Evolutionary conservation across 495 filamentous ascomycete genomes (phyloP).

Genomic region (Xylaria venustula): DNA sequence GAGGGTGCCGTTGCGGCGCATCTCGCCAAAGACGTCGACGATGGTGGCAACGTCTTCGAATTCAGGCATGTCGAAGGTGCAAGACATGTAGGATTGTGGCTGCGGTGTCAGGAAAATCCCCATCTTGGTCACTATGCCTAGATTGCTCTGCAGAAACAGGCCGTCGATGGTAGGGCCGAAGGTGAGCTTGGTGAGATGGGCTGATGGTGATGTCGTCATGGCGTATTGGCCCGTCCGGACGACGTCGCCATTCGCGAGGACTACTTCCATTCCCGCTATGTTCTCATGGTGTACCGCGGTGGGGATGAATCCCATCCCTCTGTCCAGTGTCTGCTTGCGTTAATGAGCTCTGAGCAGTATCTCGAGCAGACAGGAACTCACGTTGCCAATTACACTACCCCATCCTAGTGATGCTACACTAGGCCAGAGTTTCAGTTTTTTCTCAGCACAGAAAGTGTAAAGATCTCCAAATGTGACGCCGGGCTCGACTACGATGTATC

Average conservation of each 20-base stretch:
- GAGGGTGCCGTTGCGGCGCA: conserved; percentile 38
- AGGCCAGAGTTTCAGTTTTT: conserved; percentile 53
- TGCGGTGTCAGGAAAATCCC: conserved; percentile 46
- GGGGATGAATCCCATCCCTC: conserved; percentile 45
- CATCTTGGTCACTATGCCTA: conserved; percentile 51
- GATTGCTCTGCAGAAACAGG: conserved; percentile 49
- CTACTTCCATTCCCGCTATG: conserved; percentile 49
- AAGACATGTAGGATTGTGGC: conserved; percentile 50
- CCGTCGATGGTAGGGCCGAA: conserved; percentile 50
- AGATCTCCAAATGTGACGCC: conserved; percentile 56
- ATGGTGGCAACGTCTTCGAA: conserved; percentile 46
- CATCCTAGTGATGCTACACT: conserved; percentile 57
- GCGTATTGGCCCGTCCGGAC: conserved; percentile 52
- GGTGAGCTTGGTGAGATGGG: conserved; percentile 46
- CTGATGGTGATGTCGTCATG: conserved; percentile 39
- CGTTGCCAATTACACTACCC: conserved; percentile 57
- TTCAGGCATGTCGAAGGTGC: conserved; percentile 46
- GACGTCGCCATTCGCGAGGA: conserved; percentile 47
- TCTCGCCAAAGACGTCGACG: conserved; percentile 38
- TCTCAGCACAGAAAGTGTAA: conserved; percentile 48
- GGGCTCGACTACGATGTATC: conserved; percentile 55
- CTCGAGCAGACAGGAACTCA: conserved; percentile 11
- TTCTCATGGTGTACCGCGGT: conserved; percentile 49
- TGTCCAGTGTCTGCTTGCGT: conserved; percentile 36
- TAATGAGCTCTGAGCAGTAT: not conserved